Evolutionary conservation across 1,284 basidiomycete genomes (phyloP).

Genomic region (Apiotrichum montevideense): DNA sequence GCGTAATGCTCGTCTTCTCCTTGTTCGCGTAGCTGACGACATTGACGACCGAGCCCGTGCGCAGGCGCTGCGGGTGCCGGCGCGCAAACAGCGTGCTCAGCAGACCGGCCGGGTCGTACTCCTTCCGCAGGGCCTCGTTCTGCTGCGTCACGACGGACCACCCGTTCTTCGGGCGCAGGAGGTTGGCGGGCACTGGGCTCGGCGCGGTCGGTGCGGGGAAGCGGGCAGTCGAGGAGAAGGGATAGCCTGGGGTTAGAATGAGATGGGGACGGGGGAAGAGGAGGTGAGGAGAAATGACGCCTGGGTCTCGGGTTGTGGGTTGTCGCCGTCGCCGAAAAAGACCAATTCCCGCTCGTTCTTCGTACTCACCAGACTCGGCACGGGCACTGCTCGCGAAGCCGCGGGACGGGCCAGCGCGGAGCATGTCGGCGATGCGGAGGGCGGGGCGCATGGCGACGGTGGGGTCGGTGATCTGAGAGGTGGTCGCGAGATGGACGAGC

Average conservation of each 20-base stretch:
- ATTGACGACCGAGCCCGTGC: slow-evolving; percentile 72
- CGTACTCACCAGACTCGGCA: slow-evolving; percentile 2
- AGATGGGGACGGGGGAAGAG: too few species aligned
- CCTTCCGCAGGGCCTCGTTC: slow-evolving; percentile 58
- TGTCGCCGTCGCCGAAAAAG: not conserved
- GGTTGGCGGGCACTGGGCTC: slow-evolving; percentile 28
- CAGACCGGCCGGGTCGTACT: slow-evolving; percentile 62
- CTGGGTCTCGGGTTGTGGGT: not conserved
- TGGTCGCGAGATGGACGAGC: not conserved
- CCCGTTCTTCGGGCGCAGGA: slow-evolving; percentile 55
- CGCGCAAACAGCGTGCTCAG: slow-evolving; percentile 64
- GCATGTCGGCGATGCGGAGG: slow-evolving; percentile 6
- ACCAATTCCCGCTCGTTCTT: too few species aligned
- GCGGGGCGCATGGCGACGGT: slow-evolving; percentile 7
- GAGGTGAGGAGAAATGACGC: not conserved
- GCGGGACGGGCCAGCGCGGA: slow-evolving; percentile 10
- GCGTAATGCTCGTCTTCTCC: slow-evolving; percentile 57
- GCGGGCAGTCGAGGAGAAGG: slow-evolving; percentile 66
- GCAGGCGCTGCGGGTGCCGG: slow-evolving; percentile 59
- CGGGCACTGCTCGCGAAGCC: slow-evolving; percentile 4
- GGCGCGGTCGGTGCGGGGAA: slow-evolving; percentile 52
- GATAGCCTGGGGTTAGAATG: slow-evolving; percentile 50
- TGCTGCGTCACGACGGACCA: slow-evolving; percentile 74
- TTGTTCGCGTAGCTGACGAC: slow-evolving; percentile 52
- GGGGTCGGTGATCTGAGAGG: not conserved